phyloP scores from a whole-genome alignment of 371 early-diverging fungal species.

The Zopfochytrium polystomum region DNA sequence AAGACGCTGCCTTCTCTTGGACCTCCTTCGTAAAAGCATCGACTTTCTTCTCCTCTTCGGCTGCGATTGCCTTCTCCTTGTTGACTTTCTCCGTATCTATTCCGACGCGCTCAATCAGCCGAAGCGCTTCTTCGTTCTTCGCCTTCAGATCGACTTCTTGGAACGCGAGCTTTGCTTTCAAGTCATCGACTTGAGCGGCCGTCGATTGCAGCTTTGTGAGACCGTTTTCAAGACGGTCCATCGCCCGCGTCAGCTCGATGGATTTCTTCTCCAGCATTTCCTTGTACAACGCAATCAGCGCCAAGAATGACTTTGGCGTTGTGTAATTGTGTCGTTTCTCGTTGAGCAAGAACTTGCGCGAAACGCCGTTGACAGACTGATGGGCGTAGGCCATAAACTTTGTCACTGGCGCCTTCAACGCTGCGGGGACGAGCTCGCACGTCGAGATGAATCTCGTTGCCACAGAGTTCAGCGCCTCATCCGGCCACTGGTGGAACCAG shows the following conservation, averaged over 20 bases:
- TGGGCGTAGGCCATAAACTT: constrained; percentile 63
- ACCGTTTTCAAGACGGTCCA: constrained; percentile 65
- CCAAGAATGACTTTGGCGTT: constrained; percentile 63
- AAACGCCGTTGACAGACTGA: constrained; percentile 52
- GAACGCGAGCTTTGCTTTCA: constrained; percentile 59
- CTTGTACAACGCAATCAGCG: constrained; percentile 56
- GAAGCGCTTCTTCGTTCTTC: constrained; percentile 61
- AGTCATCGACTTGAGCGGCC: constrained; percentile 58
- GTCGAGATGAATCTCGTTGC: constrained; percentile 54
- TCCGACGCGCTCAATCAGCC: constrained; percentile 58
- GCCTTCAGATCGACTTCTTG: constrained; percentile 62
- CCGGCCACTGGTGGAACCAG: constrained; percentile 65
- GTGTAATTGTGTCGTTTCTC: constrained; percentile 65
- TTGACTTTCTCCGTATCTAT: constrained; percentile 65
- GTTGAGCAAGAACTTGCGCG: constrained; percentile 57
- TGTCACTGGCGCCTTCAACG: constrained; percentile 49
- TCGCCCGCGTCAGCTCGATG: constrained; percentile 49
- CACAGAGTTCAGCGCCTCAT: constrained; percentile 58
- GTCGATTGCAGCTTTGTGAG: constrained; percentile 60
- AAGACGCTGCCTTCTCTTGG: constrained; percentile 50
- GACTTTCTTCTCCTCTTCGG: constrained; percentile 59
- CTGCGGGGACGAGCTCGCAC: constrained; percentile 52
- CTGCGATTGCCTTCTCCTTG: constrained; percentile 65
- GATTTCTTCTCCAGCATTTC: constrained; percentile 60
- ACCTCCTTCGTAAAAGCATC: constrained; percentile 60